Conservation (phyloP, 2,329 filamentous ascomycete genomes). For the Botrytis cinerea region DNA sequence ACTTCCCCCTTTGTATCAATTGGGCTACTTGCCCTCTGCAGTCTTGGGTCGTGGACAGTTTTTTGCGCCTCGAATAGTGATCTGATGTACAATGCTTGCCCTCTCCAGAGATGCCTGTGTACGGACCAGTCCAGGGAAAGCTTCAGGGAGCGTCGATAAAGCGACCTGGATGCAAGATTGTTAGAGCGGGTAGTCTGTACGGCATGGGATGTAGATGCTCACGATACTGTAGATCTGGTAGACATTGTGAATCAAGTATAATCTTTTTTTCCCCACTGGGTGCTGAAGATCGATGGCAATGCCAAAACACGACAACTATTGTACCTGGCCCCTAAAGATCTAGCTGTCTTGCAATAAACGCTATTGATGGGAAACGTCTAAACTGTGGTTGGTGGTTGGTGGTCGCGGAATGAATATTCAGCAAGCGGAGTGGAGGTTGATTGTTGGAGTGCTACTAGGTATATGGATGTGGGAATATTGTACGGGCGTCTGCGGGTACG, state of each 20-base stretch:
- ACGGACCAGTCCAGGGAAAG: slow-evolving; percentile 94
- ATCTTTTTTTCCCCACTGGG: not conserved
- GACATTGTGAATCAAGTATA: slow-evolving; percentile 36
- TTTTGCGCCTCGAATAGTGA: slow-evolving; percentile 94
- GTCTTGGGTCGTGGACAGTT: slow-evolving; percentile 77
- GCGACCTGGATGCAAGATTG: slow-evolving; percentile 51
- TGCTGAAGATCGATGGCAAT: not conserved
- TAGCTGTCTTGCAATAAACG: slow-evolving; percentile 13
- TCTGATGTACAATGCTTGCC: slow-evolving; percentile 93
- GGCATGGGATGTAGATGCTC: slow-evolving; percentile 24
- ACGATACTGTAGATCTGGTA: slow-evolving; percentile 43
- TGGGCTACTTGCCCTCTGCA: slow-evolving; percentile 62
- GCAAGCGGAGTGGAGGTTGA: slow-evolving; percentile 24
- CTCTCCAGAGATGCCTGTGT: slow-evolving; percentile 89
- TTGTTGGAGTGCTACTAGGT: slow-evolving; percentile 4
- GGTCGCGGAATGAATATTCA: slow-evolving; percentile 18
- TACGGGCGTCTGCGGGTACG: slow-evolving; percentile 17
- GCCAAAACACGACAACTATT: not conserved
- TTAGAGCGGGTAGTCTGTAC: slow-evolving; percentile 1
- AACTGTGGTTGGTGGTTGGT: slow-evolving; percentile 10
- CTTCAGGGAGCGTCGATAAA: slow-evolving; percentile 93
- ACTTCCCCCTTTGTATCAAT: not conserved
- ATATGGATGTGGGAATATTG: slow-evolving; percentile 18
- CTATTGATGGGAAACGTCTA: slow-evolving; percentile 5
- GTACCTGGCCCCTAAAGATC: not conserved